phyloP scores from a whole-genome alignment of 805 yeast genomes.

The Torulaspora maleeae region DNA sequence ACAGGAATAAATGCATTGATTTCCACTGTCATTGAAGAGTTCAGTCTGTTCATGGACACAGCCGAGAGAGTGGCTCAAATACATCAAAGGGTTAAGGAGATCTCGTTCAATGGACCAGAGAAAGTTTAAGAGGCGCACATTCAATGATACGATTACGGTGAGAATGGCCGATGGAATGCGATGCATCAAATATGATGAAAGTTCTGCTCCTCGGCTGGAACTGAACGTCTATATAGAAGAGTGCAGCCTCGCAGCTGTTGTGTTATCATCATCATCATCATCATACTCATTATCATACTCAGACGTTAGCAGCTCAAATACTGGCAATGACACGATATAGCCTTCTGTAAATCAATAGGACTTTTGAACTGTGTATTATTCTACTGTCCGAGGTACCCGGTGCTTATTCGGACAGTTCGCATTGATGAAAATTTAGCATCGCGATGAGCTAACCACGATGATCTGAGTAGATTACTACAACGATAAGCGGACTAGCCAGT shows the following conservation, averaged over 20 bases:
- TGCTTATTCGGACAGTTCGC: not conserved
- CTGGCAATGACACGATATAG: not conserved
- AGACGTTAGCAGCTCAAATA: too few relatives aligned
- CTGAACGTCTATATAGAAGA: too few relatives aligned
- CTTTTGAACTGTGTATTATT: not conserved
- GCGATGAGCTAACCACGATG: slow-evolving; percentile 5
- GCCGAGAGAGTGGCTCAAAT: slow-evolving; percentile 70
- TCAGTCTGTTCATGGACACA: slow-evolving; percentile 64
- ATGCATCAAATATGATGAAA: too few relatives aligned
- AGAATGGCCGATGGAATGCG: too few relatives aligned
- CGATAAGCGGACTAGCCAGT: not conserved
- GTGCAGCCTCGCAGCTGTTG: too few relatives aligned
- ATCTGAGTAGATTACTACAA: not conserved
- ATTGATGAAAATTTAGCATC: slow-evolving; percentile 2
- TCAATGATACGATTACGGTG: too few relatives aligned
- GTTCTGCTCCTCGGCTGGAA: too few relatives aligned
- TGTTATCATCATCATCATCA: too few relatives aligned
- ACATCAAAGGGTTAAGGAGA: slow-evolving; percentile 48
- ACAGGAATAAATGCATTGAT: slow-evolving; percentile 47
- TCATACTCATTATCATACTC: too few relatives aligned
- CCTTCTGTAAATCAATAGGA: not conserved
- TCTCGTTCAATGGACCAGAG: slow-evolving; percentile 9
- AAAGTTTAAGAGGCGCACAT: not conserved
- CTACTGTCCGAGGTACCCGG: slow-evolving; percentile 1
- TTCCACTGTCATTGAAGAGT: slow-evolving; percentile 62